phyloP scores from a whole-genome alignment of 2,329 filamentous ascomycete species.

The Ophiostoma ulmi region DNA sequence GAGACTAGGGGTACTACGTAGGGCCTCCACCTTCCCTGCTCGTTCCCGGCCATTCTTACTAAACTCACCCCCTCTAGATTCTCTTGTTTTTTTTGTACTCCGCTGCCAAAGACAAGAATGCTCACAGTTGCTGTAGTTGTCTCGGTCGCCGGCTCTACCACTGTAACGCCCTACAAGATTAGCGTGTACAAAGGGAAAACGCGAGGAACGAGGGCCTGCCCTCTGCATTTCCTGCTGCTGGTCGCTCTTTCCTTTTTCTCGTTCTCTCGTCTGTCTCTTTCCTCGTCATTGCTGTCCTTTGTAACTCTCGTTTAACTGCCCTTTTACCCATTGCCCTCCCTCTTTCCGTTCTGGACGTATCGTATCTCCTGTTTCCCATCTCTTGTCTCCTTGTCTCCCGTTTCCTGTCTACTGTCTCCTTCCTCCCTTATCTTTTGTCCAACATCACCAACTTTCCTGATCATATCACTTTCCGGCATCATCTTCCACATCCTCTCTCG shows the following conservation, averaged over 20 bases:
- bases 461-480: constrained; percentile 4
- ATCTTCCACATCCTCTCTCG: constrained; percentile 16
- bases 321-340: not conserved
- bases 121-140: not conserved
- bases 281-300: not conserved
- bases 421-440: not conserved
- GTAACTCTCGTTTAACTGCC: not conserved
- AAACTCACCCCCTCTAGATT: not conserved
- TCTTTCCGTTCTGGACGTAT: not conserved
- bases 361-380: not conserved
- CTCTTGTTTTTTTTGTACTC: no score
- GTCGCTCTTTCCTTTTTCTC: constrained; percentile 13
- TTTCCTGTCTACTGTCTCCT: not conserved
- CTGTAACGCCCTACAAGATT: not conserved
- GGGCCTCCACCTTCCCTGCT: not conserved
- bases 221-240: not conserved
- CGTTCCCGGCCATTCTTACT: constrained; percentile 5
- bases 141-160: not conserved
- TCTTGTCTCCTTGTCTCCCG: not conserved
- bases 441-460: constrained; percentile 2
- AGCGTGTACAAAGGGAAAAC: not conserved
- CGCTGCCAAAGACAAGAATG: not conserved
- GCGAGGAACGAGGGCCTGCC: constrained; percentile 9
- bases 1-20: constrained; percentile 8
- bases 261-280: not conserved